phyloP scores from a whole-genome alignment of 1,284 basidiomycete genomes.

The Xerocomus amazonicus region DNA sequence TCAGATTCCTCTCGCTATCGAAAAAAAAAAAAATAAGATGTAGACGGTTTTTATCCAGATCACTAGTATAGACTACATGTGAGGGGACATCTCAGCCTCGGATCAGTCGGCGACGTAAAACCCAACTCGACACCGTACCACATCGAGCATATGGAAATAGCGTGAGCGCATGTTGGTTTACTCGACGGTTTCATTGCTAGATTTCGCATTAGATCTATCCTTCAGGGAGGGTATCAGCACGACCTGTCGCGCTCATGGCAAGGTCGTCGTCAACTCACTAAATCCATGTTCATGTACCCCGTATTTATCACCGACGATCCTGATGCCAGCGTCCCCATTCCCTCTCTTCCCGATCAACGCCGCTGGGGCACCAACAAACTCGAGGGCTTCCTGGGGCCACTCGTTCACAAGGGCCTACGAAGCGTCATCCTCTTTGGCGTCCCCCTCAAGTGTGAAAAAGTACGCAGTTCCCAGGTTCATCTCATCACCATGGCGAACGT shows the following conservation, averaged over 20 bases:
- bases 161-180: conserved; percentile 17
- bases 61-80: too few relatives aligned
- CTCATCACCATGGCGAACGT: background rate
- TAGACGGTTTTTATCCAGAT: too few relatives aligned
- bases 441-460: conserved; percentile 82
- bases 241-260: conserved; percentile 86
- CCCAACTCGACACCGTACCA: too few relatives aligned
- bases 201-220: conserved; percentile 53
- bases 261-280: conserved; percentile 68
- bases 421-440: conserved; percentile 98
- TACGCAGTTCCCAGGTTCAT: conserved; percentile 31
- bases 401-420: conserved; percentile 85
- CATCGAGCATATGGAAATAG: conserved; percentile 23
- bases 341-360: conserved; percentile 80
- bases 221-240: conserved; percentile 92
- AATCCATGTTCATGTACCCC: conserved; percentile 96
- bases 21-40: too few relatives aligned
- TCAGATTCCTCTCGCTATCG: too few relatives aligned
- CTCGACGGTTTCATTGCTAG: background rate
- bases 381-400: conserved; percentile 81
- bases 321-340: conserved; percentile 74
- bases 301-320: conserved; percentile 96
- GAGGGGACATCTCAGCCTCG: too few relatives aligned
- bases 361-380: conserved; percentile 94
- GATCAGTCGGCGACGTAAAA: too few relatives aligned